phyloP scores from a whole-genome alignment of 2,329 filamentous ascomycete species.

The Plenodomus biglobosus region DNA sequence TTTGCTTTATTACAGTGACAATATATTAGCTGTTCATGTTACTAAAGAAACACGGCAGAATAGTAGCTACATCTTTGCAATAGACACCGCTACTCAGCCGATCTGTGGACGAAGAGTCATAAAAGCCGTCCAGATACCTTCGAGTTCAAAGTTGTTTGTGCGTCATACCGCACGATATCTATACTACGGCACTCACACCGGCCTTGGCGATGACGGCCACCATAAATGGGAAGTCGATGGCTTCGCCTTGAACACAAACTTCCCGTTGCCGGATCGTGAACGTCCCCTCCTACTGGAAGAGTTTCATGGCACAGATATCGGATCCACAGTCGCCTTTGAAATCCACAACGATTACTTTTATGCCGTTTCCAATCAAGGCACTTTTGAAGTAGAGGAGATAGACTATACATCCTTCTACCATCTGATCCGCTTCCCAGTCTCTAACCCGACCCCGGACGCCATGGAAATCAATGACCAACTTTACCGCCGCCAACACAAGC shows the following conservation, averaged over 20 bases:
- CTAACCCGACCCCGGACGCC: constrained; percentile 45
- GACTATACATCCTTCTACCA: constrained; percentile 71
- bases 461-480: constrained; percentile 54
- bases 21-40: constrained; percentile 33
- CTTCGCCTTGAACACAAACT: constrained; percentile 32
- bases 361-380: constrained; percentile 66
- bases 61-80: constrained; percentile 27
- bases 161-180: constrained; percentile 64
- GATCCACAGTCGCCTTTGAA: constrained; percentile 70
- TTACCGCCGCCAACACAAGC: constrained; percentile 67
- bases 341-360: constrained; percentile 68
- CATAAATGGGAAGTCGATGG: constrained; percentile 65
- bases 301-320: constrained; percentile 66
- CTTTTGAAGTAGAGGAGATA: constrained; percentile 63
- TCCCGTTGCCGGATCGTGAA: constrained; percentile 47
- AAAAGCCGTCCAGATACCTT: constrained; percentile 17
- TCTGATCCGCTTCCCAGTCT: constrained; percentile 64
- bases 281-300: constrained; percentile 57
- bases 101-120: constrained; percentile 43
- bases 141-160: constrained; percentile 63
- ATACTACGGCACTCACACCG: constrained; percentile 67
- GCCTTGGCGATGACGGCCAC: constrained; percentile 55
- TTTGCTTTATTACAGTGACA: constrained; percentile 40
- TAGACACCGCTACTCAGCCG: constrained; percentile 20
- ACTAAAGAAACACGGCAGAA: constrained; percentile 12